Percentiles rank a stretch among this genome's conserved stretches.
phyloP scores from a whole-genome alignment of 169 alveolate genomes.

The Ichthyophthirius multifiliis region DNA sequence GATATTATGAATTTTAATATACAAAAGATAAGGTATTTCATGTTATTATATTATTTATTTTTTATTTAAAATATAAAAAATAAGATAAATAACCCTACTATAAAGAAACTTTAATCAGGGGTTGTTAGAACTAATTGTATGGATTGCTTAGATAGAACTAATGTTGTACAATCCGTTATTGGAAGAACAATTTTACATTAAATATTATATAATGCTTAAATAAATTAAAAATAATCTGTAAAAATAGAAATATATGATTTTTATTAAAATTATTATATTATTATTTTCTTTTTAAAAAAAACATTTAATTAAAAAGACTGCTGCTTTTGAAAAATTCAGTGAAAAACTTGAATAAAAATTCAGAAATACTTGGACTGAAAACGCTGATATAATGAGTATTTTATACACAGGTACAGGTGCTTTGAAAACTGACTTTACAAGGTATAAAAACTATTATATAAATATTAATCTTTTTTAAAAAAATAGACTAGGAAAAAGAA shows the following conservation, averaged over 20 bases:
- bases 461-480: not conserved
- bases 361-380: constrained; percentile 89
- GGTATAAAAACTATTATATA: constrained; percentile 16
- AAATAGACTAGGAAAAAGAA: constrained; percentile 84
- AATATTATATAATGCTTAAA: constrained; percentile 48
- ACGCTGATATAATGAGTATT: constrained; percentile 86
- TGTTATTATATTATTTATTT: not conserved
- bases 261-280: not conserved
- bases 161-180: constrained; percentile 89
- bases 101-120: not conserved
- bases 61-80: not conserved
- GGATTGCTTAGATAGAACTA: constrained; percentile 98
- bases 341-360: constrained; percentile 75
- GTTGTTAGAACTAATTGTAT: constrained; percentile 93
- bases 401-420: constrained; percentile 94
- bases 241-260: no score
- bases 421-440: constrained; percentile 89
- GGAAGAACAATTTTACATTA: constrained; percentile 70
- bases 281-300: not conserved
- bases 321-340: constrained; percentile 75
- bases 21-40: constrained; percentile 11
- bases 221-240: constrained; percentile 27
- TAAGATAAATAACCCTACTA: not conserved
- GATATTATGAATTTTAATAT: constrained; percentile 49
- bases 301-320: constrained; percentile 14